A percentile compares a stretch with the other conserved stretches of the same genome.
Evolutionary conservation across 164 flowering plant genomes (phyloP).

Genomic region (Chimonanthus salicifolius): DNA sequence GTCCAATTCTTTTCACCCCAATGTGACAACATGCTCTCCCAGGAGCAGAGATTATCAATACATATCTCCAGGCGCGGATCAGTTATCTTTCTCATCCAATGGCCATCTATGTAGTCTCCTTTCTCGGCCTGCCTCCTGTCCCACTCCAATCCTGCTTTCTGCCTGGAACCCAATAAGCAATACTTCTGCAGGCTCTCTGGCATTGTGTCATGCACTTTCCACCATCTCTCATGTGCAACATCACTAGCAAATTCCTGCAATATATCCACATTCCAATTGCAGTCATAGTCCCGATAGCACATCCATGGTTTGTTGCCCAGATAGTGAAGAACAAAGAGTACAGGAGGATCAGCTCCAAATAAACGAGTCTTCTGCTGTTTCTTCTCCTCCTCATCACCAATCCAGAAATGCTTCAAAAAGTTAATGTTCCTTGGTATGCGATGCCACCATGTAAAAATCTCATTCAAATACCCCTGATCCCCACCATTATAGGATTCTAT

Average conservation of each 20-base stretch:
- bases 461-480: slow-evolving; percentile 89
- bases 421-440: slow-evolving; percentile 90
- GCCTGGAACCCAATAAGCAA: slow-evolving; percentile 75
- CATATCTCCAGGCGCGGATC: slow-evolving; percentile 48
- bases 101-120: slow-evolving; percentile 67
- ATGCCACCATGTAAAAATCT: slow-evolving; percentile 96
- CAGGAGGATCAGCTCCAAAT: slow-evolving; percentile 81
- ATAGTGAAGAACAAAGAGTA: slow-evolving; percentile 81
- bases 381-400: slow-evolving; percentile 66
- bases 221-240: slow-evolving; percentile 81
- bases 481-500: slow-evolving; percentile 93
- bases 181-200: slow-evolving; percentile 67
- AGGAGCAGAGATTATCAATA: slow-evolving; percentile 57
- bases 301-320: slow-evolving; percentile 89
- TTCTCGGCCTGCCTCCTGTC: slow-evolving; percentile 88
- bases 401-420: slow-evolving; percentile 89
- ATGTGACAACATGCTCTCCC: slow-evolving; percentile 75
- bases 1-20: slow-evolving; percentile 83
- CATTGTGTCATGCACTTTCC: slow-evolving; percentile 92
- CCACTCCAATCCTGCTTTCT: slow-evolving; percentile 89
- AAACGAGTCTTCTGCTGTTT: slow-evolving; percentile 59
- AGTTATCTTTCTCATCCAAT: slow-evolving; percentile 72
- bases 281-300: slow-evolving; percentile 92
- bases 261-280: slow-evolving; percentile 86
- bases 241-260: slow-evolving; percentile 83